Conservation (phyloP, 1,139 yeast genomes). For the Scheffersomyces cryptocercus region DNA sequence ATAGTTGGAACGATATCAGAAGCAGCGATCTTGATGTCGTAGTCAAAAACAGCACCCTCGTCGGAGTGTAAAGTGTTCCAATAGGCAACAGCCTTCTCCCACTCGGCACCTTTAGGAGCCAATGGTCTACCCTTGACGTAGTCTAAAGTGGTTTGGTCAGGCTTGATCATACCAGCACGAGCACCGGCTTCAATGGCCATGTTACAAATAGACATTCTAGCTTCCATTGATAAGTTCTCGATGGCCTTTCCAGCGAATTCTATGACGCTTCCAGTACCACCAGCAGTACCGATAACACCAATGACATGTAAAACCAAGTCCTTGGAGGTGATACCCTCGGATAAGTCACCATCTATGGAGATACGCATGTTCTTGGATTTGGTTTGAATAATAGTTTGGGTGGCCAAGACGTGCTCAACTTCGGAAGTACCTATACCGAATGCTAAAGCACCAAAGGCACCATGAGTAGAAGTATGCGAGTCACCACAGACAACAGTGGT, state of each 20-base stretch:
- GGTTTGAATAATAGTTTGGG: conserved; percentile 92
- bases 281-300: conserved; percentile 97
- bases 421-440: conserved; percentile 99
- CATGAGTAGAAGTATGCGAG: conserved; percentile 97
- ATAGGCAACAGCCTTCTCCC: conserved; percentile 91
- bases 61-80: conserved; percentile 90
- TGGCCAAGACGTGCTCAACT: conserved; percentile 97
- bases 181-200: conserved; percentile 99
- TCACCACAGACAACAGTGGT: conserved; percentile 99
- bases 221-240: conserved; percentile 88
- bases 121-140: conserved; percentile 92
- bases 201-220: conserved; percentile 99
- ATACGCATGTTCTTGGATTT: conserved; percentile 96
- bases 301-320: conserved; percentile 92
- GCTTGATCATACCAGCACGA: conserved; percentile 98
- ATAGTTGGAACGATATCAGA: conserved; percentile 90
- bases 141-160: conserved; percentile 84
- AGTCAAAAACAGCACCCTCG: conserved; percentile 85
- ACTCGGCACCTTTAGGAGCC: conserved; percentile 89
- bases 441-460: conserved; percentile 97
- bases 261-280: conserved; percentile 96
- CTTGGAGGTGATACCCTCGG: conserved; percentile 90
- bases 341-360: conserved; percentile 76
- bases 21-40: conserved; percentile 79
- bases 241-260: conserved; percentile 97